Evolutionary conservation across 768 basidiomycete genomes (phyloP), one percentile per base, ranked within the genome.

Genomic region (Amanita phalloides): DNA sequence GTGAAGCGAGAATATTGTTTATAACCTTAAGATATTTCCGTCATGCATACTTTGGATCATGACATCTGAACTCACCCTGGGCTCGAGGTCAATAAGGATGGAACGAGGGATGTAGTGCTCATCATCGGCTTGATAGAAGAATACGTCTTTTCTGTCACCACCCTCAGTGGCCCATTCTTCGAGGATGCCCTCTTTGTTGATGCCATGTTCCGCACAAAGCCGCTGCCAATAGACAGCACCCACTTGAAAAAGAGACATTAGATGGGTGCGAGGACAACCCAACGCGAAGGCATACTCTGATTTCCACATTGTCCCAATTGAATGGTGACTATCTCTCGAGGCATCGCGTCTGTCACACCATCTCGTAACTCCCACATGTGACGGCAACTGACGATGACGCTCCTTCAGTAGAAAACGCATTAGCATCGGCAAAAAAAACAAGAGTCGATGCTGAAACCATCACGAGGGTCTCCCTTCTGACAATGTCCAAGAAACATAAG

Each of bases 81-180:
- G 96, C 64, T 99, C 96, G 25, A 96, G 78, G 68, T 99, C 96
- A 54, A 98, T 83, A 36, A 99, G 77, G 55, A 99, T 95, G 4
- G 96, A 91, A 48, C 96, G 80, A 1, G 96, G 96, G 54, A 99
- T 94, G 67, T 98, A 99, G 61, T 96, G 94, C 65, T 98, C 96
- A 62, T 99, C 96, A 65, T 99, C 96, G n/a, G 96, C 96, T 66
- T 98, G 95, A 65, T 99, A 98, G 72, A 99, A 99, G 71, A 99
- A 99, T 25, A 96, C 95, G 69, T 99, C 96, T 64, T 98, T 99
- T 59, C 96, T 77, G 68, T 99, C 96, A 7, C 90, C 90, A 17
- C 89, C 90, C 60, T 94, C 92, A 1, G 86, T 89, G 5, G 94
- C 93, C 89, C 91, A 95, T 56, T 98, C 94, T 66, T 98, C 94